Conservation (phyloP, 2,329 filamentous ascomycete species). For the Teratosphaeria nubilosa region DNA sequence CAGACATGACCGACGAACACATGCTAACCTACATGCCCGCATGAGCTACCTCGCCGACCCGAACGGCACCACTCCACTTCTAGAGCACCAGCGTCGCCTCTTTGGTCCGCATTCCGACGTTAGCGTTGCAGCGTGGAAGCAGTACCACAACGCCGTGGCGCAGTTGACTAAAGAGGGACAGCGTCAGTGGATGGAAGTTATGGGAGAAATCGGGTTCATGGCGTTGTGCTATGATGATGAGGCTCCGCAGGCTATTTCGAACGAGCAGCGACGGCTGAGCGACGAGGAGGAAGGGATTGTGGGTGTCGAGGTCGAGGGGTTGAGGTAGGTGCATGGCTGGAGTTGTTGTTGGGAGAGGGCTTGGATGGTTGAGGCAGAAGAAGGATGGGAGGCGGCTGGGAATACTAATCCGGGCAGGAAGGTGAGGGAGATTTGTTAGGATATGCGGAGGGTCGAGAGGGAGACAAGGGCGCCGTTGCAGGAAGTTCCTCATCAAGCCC, state of each 20-base stretch:
- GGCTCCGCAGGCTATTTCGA: neutral
- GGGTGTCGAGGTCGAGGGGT: neutral
- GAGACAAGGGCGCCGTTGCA: neutral
- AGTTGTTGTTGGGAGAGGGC: neutral
- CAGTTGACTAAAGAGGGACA: neutral
- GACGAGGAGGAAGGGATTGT: neutral
- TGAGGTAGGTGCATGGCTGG: neutral
- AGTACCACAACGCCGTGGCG: neutral
- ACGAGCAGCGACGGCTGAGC: neutral
- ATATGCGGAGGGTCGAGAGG: neutral
- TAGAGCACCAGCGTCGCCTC: neutral
- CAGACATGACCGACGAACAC: too few species aligned
- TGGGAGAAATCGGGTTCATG: neutral
- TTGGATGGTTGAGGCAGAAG: neutral
- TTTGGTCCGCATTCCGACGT: neutral
- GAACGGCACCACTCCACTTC: neutral
- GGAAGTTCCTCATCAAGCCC: neutral
- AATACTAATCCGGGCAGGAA: neutral
- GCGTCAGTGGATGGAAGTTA: neutral
- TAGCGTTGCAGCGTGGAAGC: neutral
- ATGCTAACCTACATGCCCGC: neutral
- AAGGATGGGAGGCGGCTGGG: neutral
- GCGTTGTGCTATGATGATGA: neutral
- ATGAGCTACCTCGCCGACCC: neutral
- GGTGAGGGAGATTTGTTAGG: neutral